Evolutionary conservation across 2,329 filamentous ascomycete species (phyloP).

Genomic region (Sclerotiophoma versabilis): DNA sequence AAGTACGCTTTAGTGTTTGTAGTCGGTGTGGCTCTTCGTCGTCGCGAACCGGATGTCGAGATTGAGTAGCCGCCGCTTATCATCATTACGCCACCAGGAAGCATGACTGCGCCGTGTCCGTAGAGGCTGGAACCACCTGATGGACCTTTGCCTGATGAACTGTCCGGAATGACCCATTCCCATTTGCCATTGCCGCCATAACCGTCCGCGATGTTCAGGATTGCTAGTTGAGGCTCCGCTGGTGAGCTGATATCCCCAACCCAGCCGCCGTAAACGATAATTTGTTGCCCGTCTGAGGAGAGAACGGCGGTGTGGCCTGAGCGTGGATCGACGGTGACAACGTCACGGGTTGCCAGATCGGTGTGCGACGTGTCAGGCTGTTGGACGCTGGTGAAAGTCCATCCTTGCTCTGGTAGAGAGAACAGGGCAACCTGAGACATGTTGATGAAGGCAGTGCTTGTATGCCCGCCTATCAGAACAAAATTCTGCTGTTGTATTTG

Average conservation of each 20-base stretch:
- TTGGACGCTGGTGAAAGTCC: constrained; percentile 79
- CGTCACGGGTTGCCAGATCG: constrained; percentile 62
- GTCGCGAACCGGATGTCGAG: constrained; percentile 43
- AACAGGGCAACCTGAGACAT: constrained; percentile 91
- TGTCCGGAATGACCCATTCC: constrained; percentile 70
- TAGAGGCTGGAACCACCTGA: constrained; percentile 60
- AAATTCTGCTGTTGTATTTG: constrained; percentile 78
- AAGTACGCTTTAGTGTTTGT: constrained; percentile 60
- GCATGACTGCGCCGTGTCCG: constrained; percentile 68
- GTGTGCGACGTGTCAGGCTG: constrained; percentile 56
- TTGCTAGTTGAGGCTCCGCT: constrained; percentile 80
- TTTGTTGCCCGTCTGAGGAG: constrained; percentile 76
- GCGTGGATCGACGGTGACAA: constrained; percentile 71
- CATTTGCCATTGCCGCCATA: constrained; percentile 70
- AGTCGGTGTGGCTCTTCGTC: constrained; percentile 46
- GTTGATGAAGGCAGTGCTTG: constrained; percentile 83
- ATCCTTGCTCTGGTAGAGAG: constrained; percentile 83
- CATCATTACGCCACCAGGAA: constrained; percentile 68
- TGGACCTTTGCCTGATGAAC: constrained; percentile 54
- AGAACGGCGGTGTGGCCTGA: constrained; percentile 89
- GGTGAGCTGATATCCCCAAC: constrained; percentile 79
- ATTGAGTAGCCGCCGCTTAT: constrained; percentile 66
- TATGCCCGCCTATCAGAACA: constrained; percentile 86
- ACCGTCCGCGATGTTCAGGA: constrained; percentile 76
- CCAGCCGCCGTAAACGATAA: constrained; percentile 90